A percentile compares a stretch with the other conserved stretches of the same genome.
Conservation (phyloP, 2,329 filamentous ascomycete species). For the Epicoccum nigrum region DNA sequence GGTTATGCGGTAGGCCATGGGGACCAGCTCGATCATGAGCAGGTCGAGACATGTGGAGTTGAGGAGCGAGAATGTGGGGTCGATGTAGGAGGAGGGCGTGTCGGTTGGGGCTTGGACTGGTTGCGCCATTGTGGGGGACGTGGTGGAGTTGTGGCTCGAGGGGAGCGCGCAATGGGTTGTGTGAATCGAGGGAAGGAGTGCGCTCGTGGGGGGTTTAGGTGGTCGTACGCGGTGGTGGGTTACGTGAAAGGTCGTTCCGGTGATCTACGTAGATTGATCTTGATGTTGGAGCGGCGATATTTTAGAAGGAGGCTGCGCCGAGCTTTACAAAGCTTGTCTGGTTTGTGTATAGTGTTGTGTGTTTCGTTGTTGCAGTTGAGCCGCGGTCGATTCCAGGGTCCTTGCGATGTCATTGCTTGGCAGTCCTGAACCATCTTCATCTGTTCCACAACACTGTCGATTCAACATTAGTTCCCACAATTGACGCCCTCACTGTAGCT, state of each 20-base stretch:
- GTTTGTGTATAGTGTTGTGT: not conserved
- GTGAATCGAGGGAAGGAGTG: not conserved
- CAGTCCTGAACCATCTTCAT: not conserved
- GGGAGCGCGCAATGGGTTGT: not conserved
- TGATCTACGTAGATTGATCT: not conserved
- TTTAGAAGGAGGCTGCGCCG: not conserved
- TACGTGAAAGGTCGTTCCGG: too few relatives aligned
- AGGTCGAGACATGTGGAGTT: constrained; percentile 89
- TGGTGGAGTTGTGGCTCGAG: not conserved
- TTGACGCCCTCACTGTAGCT: too few relatives aligned
- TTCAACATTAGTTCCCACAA: too few relatives aligned
- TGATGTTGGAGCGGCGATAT: not conserved
- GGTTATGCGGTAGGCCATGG: constrained; percentile 86
- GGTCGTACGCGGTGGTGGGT: not conserved
- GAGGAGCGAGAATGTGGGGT: constrained; percentile 78
- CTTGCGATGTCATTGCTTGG: constrained; percentile 14
- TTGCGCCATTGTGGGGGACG: constrained; percentile 21
- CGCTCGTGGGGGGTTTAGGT: not conserved
- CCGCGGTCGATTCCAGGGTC: constrained; percentile 16
- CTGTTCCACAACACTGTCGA: too few relatives aligned
- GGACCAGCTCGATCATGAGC: constrained; percentile 94
- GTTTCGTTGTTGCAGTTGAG: constrained; percentile 4
- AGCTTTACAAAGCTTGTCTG: not conserved
- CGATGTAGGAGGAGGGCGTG: constrained; percentile 56
- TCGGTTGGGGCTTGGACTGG: constrained; percentile 21